Conservation (phyloP, 495 filamentous ascomycete genomes). For the Sphaerosporella brunnea region DNA sequence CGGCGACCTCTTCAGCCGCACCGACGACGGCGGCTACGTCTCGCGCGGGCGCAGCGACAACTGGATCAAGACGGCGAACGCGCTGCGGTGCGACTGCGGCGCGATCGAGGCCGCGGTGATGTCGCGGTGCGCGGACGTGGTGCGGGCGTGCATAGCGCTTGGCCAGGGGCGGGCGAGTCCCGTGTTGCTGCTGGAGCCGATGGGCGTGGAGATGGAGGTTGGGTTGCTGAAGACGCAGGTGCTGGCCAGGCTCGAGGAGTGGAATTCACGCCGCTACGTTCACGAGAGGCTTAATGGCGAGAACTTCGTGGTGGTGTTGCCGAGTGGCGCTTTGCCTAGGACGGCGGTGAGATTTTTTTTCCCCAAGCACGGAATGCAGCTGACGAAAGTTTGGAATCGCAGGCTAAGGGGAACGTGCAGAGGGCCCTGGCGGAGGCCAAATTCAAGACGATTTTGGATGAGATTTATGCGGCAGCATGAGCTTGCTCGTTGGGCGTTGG, state of each 20-base stretch:
- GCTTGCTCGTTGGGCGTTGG: no score
- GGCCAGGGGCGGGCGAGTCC: background rate
- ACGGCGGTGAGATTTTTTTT: background rate
- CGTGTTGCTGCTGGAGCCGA: background rate
- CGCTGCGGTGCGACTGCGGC: background rate
- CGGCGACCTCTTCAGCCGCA: background rate
- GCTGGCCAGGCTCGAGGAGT: background rate
- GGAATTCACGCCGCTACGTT: background rate
- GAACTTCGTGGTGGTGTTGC: background rate
- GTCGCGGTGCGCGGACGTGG: background rate
- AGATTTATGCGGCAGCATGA: no score
- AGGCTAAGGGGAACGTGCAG: background rate
- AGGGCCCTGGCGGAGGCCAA: background rate
- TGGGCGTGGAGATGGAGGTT: background rate
- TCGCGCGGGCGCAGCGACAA: background rate
- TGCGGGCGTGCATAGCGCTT: background rate
- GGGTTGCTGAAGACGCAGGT: background rate
- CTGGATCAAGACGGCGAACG: background rate
- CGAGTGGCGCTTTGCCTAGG: background rate
- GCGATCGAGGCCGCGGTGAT: background rate
- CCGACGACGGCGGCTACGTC: background rate
- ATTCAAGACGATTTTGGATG: slow-evolving; percentile 1
- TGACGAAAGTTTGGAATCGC: background rate
- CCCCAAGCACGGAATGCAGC: background rate
- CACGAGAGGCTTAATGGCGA: background rate